Base-by-base conservation (phyloP, 1,284 basidiomycete species). In the Ustanciosporium gigantosporum region DNA sequence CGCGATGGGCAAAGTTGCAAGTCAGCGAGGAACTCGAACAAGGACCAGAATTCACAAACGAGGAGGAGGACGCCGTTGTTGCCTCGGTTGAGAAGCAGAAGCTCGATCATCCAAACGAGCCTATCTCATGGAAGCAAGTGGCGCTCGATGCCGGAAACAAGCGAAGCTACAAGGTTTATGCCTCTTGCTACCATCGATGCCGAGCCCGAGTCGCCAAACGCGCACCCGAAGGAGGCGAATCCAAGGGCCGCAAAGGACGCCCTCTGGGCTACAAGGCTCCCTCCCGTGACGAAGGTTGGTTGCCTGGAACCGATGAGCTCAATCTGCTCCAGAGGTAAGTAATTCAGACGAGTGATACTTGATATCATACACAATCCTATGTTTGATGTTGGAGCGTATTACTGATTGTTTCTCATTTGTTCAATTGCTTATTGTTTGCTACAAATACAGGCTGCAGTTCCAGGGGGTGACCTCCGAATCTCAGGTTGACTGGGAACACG, bases 181-280 rank as follows among this genome's bases (percentile, higher is more conserved):
- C 59, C 31, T 50, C 50, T 23, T 62, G 46, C 48, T 47, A 56
- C 48, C 56, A 51, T 22, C 59, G 52, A 8, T 62, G 45, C 29
- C 52, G 47, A 36, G 56, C 48, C 31, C 52, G 46, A 13, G 43
- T 46, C 35, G 50, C 44, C 47, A 51, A 43, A 22, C 9, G 27
- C 27, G 27, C 27, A 9, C 11, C n/a, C 27, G n/a, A 29, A 85
- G 79, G 62, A 59, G 25, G 73, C 73, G 38, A 95, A 93, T 66
- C 84, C 85, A 0, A 91, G 95, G 80, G 86, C 87, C 0, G 84
- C 85, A 0, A 87, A 92, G 51, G 91, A 89, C 1, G 84, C 87
- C 4, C n/a, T n/a, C n/a, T n/a, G n/a, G n/a, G n/a, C n/a, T n/a
- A n/a, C n/a, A n/a, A n/a, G n/a, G n/a, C n/a, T n/a, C n/a, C n/a